Evolutionary conservation across 306 rosid genomes (phyloP), one percentile per base, ranked within the genome.

Genomic region (Pterocarpus santalinus): DNA sequence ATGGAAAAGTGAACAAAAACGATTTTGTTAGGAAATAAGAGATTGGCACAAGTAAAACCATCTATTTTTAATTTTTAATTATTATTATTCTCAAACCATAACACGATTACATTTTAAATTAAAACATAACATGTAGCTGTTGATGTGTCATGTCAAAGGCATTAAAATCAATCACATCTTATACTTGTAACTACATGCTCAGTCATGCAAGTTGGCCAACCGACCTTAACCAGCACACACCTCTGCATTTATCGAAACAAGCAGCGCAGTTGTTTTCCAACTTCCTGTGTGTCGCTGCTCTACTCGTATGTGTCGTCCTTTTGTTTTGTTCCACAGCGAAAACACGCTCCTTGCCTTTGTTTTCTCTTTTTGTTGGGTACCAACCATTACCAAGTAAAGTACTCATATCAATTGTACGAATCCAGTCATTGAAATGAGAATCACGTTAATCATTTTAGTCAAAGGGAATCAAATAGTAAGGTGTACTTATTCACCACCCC

Each of bases 251-350:
- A 32, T 67, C n/a, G 8, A 43, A 74, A 75, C 76, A 46, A 67
- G 36, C 34, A 53, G 63, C 79, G 65, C 76, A n/a, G 66, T 65
- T 75, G 87, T 76, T 84, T 84, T 75, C 57, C 30, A 28, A 11
- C 52, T 52, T 69, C 65, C 58, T 61, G 57, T 73, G 83, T 58
- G 58, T 65, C 44, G 7, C 66, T 47, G 8, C 4, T 1, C 15
- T 44, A n/a, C 28, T 22, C 28, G 28, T 22, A 22, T 22, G 28
- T 22, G 28, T 22, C 28, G 28, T 22, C 28, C 28, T 22, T 22
- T 22, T 22, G 28, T 22, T 22, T 22, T 22, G 28, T 22, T 22
- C 28, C 28, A 2, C 15, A 49, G 1, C 58, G 3, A 17, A 16
- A 2, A 16, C 11, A 14, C 34, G 4, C 67, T 16, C 4, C 22